phyloP scores from a whole-genome alignment of 179 eudicot species.

The Carnegiea gigantea region DNA sequence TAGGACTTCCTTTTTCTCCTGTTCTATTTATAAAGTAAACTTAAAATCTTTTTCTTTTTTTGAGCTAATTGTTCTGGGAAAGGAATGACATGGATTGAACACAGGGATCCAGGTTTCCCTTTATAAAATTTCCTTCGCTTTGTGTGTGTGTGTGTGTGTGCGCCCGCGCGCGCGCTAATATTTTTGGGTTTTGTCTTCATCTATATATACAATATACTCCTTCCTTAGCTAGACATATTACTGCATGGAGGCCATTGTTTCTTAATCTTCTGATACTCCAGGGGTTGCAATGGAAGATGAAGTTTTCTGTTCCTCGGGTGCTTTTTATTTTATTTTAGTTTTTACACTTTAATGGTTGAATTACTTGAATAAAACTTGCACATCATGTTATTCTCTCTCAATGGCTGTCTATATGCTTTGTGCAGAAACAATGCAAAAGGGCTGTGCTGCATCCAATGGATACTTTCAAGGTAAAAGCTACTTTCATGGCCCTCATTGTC shows the following conservation, averaged over 20 bases:
- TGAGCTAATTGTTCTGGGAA: neutral
- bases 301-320: neutral
- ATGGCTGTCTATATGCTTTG: conserved; percentile 15
- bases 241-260: neutral
- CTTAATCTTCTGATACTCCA: neutral
- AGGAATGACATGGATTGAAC: neutral
- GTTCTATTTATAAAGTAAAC: neutral
- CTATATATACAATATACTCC: neutral
- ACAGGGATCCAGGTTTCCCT: neutral
- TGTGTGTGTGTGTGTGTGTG: too few species aligned
- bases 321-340: neutral
- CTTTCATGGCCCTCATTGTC: conserved; percentile 38
- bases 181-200: neutral
- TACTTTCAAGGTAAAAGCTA: conserved; percentile 56
- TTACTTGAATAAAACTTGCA: neutral
- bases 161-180: too few species aligned
- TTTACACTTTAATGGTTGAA: neutral
- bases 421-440: conserved; percentile 59
- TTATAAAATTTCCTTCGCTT: too few species aligned
- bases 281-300: neutral
- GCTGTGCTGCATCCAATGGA: conserved; percentile 54
- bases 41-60: neutral
- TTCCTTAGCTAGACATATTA: neutral
- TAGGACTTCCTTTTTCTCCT: neutral
- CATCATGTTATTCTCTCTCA: neutral